These are phyloP conservation scores for Helianthus tuberosus DNA, from an alignment of 129 eudicot species.

Conservation along the genomic window DNA sequence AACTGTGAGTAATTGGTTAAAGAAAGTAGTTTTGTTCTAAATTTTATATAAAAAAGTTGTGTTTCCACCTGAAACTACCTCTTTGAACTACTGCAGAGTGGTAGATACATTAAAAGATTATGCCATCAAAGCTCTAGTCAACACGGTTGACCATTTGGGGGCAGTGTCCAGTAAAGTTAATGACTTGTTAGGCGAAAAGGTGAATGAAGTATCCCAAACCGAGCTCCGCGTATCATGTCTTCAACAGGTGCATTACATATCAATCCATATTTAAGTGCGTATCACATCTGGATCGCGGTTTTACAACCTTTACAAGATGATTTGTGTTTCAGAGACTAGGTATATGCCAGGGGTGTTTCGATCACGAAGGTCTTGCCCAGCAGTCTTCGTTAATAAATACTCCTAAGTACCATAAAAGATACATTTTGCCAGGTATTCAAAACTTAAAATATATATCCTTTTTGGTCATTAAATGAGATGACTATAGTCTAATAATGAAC, in stretches of 20 bases:
- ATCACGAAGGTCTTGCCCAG: conserved; percentile 70
- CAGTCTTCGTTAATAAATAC: conserved; percentile 68
- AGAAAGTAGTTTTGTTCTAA: background rate
- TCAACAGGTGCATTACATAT: conserved; percentile 55
- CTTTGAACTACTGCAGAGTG: conserved; percentile 30
- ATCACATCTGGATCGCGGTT: background rate
- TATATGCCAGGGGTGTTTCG: conserved; percentile 74
- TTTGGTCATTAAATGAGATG: background rate
- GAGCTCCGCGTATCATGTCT: conserved; percentile 75
- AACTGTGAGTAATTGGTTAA: conserved; percentile 60
- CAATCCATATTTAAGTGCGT: background rate
- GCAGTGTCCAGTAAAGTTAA: conserved; percentile 75
- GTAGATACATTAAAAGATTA: conserved; percentile 78
- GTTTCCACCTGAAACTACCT: background rate
- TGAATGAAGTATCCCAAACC: conserved; percentile 74
- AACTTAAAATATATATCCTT: background rate
- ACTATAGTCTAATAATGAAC: conserved; percentile 4
- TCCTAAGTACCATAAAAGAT: conserved; percentile 83
- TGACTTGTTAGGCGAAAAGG: conserved; percentile 66
- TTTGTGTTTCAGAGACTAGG: conserved; percentile 54
- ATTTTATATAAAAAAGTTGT: background rate
- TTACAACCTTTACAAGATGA: conserved; percentile 8
- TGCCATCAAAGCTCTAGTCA: conserved; percentile 78
- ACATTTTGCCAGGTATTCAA: conserved; percentile 71
- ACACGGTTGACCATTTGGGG: conserved; percentile 95